Conservation (phyloP, 345 rosid species). For the Moringa oleifera region DNA sequence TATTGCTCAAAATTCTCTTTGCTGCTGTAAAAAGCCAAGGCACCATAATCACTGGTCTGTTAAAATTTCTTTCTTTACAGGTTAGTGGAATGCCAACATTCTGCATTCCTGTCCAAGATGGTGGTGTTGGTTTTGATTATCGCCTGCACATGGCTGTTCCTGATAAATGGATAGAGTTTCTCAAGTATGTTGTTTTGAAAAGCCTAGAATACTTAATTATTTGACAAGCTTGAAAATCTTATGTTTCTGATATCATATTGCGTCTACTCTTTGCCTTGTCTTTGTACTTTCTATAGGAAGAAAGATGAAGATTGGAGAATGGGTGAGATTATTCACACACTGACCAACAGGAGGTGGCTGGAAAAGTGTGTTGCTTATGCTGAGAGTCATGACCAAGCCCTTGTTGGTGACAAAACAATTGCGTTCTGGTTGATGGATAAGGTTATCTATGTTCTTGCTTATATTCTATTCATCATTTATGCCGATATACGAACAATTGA, state of each 20-base stretch:
- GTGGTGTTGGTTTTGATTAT: slow-evolving; percentile 97
- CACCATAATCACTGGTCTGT: too few species aligned
- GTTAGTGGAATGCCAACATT: slow-evolving; percentile 99
- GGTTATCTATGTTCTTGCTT: slow-evolving; percentile 32
- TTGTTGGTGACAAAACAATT: slow-evolving; percentile 97
- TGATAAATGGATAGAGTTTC: slow-evolving; percentile 97
- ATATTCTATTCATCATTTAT: too few species aligned
- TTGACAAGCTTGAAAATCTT: slow-evolving; percentile 7
- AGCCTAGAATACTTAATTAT: not conserved
- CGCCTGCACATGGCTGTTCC: slow-evolving; percentile 97
- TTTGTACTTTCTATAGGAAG: slow-evolving; percentile 41
- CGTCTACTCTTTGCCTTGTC: slow-evolving; percentile 8
- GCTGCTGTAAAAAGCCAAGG: not conserved
- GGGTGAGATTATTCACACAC: slow-evolving; percentile 63
- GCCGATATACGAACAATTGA: not conserved
- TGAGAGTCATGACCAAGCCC: slow-evolving; percentile 98
- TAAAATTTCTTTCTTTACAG: slow-evolving; percentile 31
- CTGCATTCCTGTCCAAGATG: slow-evolving; percentile 79
- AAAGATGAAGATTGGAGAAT: slow-evolving; percentile 91
- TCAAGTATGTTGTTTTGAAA: slow-evolving; percentile 48
- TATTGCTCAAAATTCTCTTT: not conserved
- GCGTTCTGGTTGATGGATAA: slow-evolving; percentile 99
- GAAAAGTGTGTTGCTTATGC: slow-evolving; percentile 88
- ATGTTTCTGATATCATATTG: slow-evolving; percentile 7
- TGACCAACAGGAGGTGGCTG: slow-evolving; percentile 83